Percentiles rank a stretch among this genome's conserved stretches.
Evolutionary conservation across 176 grass and related monocot genomes (phyloP).

Genomic region (Calamus simplicifolius): DNA sequence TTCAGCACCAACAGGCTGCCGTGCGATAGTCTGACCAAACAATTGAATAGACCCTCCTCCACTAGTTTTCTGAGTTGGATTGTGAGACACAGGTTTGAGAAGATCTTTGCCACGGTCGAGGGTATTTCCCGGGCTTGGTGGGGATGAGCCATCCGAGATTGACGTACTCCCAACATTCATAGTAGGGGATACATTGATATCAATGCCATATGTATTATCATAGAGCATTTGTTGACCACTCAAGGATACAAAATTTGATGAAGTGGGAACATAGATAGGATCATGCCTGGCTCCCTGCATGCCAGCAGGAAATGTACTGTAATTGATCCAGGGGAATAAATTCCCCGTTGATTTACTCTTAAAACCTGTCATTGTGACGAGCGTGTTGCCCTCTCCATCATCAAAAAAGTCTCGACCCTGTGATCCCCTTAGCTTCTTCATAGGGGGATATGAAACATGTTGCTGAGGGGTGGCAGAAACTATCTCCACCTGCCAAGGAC

Average conservation of each 20-base stretch:
- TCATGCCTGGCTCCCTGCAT: constrained; percentile 29
- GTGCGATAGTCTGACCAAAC: constrained; percentile 10
- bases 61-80: background rate
- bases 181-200: background rate
- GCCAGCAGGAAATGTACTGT: constrained; percentile 18
- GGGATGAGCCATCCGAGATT: background rate
- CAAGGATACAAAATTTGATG: background rate
- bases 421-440: background rate
- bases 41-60: background rate
- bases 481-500: constrained; percentile 18
- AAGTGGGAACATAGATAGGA: background rate
- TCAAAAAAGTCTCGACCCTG: background rate
- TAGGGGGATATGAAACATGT: background rate
- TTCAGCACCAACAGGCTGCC: background rate
- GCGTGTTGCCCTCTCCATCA: background rate
- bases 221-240: background rate
- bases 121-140: background rate
- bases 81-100: background rate
- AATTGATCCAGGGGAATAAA: background rate
- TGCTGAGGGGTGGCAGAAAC: background rate
- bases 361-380: background rate
- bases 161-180: background rate
- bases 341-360: background rate
- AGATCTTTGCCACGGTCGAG: background rate
- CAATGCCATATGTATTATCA: background rate